phyloP scores from a whole-genome alignment of 2,329 filamentous ascomycete genomes.

The Fusarium marasasianum region DNA sequence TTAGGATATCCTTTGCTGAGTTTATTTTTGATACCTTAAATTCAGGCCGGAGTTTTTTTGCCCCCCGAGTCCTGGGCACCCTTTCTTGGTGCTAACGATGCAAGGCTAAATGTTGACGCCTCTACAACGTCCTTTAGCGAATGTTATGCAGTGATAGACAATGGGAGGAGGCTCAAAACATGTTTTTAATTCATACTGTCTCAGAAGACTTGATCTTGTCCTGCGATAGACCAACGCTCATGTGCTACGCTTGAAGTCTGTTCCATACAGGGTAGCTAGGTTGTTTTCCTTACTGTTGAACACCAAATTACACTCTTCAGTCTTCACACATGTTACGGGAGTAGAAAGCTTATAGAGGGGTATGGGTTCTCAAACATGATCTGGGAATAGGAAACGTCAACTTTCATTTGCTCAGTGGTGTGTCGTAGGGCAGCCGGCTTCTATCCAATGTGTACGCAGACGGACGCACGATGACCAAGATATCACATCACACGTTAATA shows the following conservation, averaged over 20 bases:
- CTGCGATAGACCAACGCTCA: not conserved
- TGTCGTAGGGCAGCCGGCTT: not conserved
- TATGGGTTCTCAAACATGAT: not conserved
- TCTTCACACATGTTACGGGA: not conserved
- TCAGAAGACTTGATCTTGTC: not conserved
- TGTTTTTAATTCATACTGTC: not conserved
- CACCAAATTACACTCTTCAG: not conserved
- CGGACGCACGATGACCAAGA: not conserved
- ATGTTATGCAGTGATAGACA: too few relatives aligned
- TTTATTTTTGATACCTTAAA: too few relatives aligned
- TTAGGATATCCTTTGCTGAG: too few relatives aligned
- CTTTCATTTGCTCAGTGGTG: not conserved
- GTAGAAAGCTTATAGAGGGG: fast-evolving
- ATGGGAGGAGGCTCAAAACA: not conserved
- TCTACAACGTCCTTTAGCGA: not conserved
- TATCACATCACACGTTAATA: not conserved
- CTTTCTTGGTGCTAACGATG: not conserved
- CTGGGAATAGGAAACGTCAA: not conserved
- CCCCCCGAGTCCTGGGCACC: too few relatives aligned
- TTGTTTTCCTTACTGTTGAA: not conserved
- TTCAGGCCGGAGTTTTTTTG: too few relatives aligned
- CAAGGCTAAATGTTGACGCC: not conserved
- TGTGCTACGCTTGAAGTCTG: not conserved
- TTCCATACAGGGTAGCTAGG: not conserved
- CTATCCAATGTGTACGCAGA: not conserved